Base-by-base conservation (phyloP, 192 early-diverging fungal genomes). In the Coemansia sp. region DNA sequence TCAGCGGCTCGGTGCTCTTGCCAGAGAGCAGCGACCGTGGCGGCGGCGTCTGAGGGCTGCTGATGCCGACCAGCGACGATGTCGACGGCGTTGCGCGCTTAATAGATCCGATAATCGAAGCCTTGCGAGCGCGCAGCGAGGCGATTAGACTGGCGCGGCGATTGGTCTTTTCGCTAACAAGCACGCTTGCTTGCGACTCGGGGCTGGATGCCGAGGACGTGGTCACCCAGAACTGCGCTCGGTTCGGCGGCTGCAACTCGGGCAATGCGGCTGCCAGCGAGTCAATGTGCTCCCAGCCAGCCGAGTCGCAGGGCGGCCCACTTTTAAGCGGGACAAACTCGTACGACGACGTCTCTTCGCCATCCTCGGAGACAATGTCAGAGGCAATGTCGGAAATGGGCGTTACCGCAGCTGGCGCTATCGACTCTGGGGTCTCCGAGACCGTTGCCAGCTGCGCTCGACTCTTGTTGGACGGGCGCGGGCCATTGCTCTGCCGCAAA, bases 161-260 rank as follows among this genome's bases (percentile, higher is more conserved):
- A 19, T 44, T 61, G 3, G 55, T n/a, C 62, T 66, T 68, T 17
- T 73, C 70, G 33, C 58, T 39, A 11, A 64, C 16, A 7, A 74
- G 32, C 3, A 64, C 60, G 62, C 68, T 70, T n/a, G 75, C 70
- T 35, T 76, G 68, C 19, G 74, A 74, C 43, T 76, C 79, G 46
- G 79, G 71, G 40, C 75, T 76, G 13, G 60, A 70, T 9, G 52
- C 52, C 3, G 52, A 53, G 7, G 52, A 53, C 14, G 52, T 53
- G 5, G 79, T 82, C 62, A 82, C 53, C 79, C 79, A 82, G 59
- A 82, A 82, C 68, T 82, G 79, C 3, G 79, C 79, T 2, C 68
- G 67, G 28, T 63, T 63, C 6, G 67, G 67, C 4, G 67, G 30
- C 35, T 19, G 13, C 63, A 39, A 39, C 3, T 30, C 61, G 42